A percentile compares a stretch with the other conserved stretches of the same genome.
Conservation (phyloP, 257 asterid genomes). For the Capsicum rhomboideum region DNA sequence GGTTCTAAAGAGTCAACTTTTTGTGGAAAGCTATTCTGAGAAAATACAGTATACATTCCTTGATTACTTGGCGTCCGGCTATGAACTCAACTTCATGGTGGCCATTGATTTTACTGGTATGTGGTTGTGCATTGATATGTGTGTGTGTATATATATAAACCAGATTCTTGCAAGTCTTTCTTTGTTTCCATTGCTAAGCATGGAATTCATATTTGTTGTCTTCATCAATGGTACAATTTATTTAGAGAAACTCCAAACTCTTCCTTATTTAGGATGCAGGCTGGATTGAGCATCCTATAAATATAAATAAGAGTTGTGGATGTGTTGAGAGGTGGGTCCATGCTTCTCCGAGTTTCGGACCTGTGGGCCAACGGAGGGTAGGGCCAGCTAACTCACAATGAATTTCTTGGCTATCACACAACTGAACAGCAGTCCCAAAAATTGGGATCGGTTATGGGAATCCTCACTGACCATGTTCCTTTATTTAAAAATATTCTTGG, state of each 20-base stretch:
- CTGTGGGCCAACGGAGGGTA: not conserved
- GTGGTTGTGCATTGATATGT: not conserved
- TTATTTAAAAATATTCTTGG: not conserved
- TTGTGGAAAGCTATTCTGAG: constrained; percentile 75
- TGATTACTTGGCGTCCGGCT: constrained; percentile 86
- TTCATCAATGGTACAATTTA: not conserved
- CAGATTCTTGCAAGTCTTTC: not conserved
- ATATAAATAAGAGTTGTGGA: not conserved
- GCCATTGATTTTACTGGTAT: constrained; percentile 98
- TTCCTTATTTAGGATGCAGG: not conserved
- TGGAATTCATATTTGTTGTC: not conserved
- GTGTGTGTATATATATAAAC: not conserved
- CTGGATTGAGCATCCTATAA: not conserved
- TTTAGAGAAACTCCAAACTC: not conserved
- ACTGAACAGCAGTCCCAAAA: not conserved
- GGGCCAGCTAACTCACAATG: not conserved
- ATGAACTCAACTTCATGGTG: constrained; percentile 95
- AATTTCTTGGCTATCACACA: not conserved
- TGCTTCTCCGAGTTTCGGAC: not conserved
- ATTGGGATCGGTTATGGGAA: not conserved
- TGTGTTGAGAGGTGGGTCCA: not conserved
- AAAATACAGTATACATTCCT: constrained; percentile 76
- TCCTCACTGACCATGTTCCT: not conserved
- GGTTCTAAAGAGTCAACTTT: constrained; percentile 81
- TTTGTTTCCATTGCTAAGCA: not conserved